Conservation (phyloP, 805 yeast genomes). For the Lachancea dasiensis region DNA sequence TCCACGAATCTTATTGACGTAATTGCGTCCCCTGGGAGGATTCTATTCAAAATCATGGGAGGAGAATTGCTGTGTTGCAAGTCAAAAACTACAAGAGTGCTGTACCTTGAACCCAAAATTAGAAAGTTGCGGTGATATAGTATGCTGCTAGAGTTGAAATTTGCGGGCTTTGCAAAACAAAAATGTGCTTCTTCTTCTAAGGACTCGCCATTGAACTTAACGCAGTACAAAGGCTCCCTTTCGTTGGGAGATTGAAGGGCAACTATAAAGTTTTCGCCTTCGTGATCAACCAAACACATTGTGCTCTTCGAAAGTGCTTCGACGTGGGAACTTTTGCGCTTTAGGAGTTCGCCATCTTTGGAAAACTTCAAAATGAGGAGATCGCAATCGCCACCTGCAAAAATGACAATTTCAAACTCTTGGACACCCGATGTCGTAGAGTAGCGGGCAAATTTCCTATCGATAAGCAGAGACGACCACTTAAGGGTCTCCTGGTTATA, state of each 20-base stretch:
- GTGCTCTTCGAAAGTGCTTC: constrained; percentile 41
- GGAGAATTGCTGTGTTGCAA: constrained; percentile 26
- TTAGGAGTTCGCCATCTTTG: constrained; percentile 28
- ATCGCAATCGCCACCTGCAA: constrained; percentile 39
- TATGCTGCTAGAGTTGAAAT: constrained; percentile 57
- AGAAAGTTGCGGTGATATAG: constrained; percentile 40
- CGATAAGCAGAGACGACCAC: constrained; percentile 30
- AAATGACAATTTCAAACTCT: constrained; percentile 30
- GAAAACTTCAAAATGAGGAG: constrained; percentile 40
- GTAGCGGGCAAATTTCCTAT: constrained; percentile 33
- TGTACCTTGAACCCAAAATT: constrained; percentile 66
- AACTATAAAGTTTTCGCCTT: constrained; percentile 31
- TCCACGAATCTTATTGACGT: constrained; percentile 45
- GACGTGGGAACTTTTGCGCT: constrained; percentile 18
- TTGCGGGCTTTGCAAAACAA: constrained; percentile 37
- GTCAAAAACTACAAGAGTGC: constrained; percentile 54
- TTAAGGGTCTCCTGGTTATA: constrained; percentile 10
- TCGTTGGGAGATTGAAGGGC: constrained; percentile 68
- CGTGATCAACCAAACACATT: constrained; percentile 39
- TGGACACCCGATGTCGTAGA: constrained; percentile 40
- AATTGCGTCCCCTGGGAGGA: constrained; percentile 62
- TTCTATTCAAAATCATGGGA: constrained; percentile 35
- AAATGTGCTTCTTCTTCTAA: constrained; percentile 24
- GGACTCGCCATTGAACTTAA: constrained; percentile 31
- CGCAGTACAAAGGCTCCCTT: constrained; percentile 43